Conservation (phyloP, 2,329 filamentous ascomycete species). For the Fusarium buharicum region DNA sequence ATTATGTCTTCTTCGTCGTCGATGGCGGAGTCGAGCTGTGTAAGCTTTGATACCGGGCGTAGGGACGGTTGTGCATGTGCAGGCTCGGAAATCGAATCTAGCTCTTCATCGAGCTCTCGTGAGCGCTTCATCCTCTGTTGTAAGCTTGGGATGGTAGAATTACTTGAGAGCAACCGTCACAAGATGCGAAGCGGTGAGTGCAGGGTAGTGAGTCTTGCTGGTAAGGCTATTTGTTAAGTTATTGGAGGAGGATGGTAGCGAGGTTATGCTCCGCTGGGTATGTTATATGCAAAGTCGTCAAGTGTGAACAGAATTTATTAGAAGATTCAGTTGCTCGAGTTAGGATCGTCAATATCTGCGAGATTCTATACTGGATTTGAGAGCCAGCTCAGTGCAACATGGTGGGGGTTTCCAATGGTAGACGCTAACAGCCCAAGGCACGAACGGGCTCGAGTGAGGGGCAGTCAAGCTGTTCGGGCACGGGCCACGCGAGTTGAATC, state of each 20-base stretch:
- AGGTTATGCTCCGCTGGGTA: not conserved
- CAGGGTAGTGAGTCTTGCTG: constrained; percentile 23
- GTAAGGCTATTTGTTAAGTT: not conserved
- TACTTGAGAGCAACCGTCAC: constrained; percentile 39
- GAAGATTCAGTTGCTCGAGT: not conserved
- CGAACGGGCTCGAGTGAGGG: constrained; percentile 28
- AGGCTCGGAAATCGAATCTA: constrained; percentile 47
- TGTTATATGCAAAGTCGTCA: not conserved
- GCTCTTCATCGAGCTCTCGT: constrained; percentile 66
- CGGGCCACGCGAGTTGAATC: constrained; percentile 21
- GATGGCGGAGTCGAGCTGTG: constrained; percentile 65
- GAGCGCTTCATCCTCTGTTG: constrained; percentile 68
- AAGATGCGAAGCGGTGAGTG: constrained; percentile 38
- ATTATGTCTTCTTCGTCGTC: constrained; percentile 52
- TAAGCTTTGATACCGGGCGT: constrained; percentile 62
- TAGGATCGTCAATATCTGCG: not conserved
- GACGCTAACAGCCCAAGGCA: constrained; percentile 27
- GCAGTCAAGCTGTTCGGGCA: constrained; percentile 19
- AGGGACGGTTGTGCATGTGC: constrained; percentile 32
- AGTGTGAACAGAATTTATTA: not conserved
- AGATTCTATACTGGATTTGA: constrained; percentile 16
- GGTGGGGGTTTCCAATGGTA: constrained; percentile 16
- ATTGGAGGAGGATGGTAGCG: not conserved
- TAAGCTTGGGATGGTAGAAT: constrained; percentile 47
- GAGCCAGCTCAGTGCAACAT: constrained; percentile 4